phyloP scores from a whole-genome alignment of 2,329 filamentous ascomycete genomes.

The Ambrosiella xylebori region DNA sequence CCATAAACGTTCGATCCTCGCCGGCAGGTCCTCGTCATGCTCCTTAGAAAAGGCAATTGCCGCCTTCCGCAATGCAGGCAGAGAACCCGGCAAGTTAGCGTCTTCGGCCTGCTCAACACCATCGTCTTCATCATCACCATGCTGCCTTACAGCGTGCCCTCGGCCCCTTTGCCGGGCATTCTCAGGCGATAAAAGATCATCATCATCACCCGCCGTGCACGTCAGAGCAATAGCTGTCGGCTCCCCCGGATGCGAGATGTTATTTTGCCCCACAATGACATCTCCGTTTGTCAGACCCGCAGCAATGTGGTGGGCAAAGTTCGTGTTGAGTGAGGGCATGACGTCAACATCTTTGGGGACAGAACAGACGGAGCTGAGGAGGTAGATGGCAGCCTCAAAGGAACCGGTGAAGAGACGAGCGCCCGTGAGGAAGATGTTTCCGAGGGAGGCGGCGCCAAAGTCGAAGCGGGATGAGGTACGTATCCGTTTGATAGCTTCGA shows the following conservation, averaged over 20 bases:
- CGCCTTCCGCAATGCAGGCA: conserved; percentile 62
- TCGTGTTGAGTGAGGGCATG: conserved; percentile 81
- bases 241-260: conserved; percentile 68
- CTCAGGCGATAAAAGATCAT: background rate
- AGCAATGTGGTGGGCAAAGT: conserved; percentile 88
- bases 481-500: conserved; percentile 62
- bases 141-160: conserved; percentile 24
- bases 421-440: conserved; percentile 67
- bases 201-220: conserved; percentile 6
- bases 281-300: conserved; percentile 62
- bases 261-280: conserved; percentile 77
- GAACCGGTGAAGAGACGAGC: conserved; percentile 81
- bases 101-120: conserved; percentile 42
- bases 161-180: conserved; percentile 10
- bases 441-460: conserved; percentile 58
- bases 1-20: conserved; percentile 70
- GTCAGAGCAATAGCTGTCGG: conserved; percentile 32
- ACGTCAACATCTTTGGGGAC: conserved; percentile 62
- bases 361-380: conserved; percentile 72
- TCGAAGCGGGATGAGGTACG: conserved; percentile 59
- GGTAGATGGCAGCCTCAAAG: conserved; percentile 82
- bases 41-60: conserved; percentile 71
- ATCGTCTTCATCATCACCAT: conserved; percentile 46
- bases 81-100: conserved; percentile 62
- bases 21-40: conserved; percentile 56